Percentiles rank a stretch among this genome's conserved stretches.
Evolutionary conservation across 2,329 filamentous ascomycete genomes (phyloP).

Genomic region (Fusarium sp.): DNA sequence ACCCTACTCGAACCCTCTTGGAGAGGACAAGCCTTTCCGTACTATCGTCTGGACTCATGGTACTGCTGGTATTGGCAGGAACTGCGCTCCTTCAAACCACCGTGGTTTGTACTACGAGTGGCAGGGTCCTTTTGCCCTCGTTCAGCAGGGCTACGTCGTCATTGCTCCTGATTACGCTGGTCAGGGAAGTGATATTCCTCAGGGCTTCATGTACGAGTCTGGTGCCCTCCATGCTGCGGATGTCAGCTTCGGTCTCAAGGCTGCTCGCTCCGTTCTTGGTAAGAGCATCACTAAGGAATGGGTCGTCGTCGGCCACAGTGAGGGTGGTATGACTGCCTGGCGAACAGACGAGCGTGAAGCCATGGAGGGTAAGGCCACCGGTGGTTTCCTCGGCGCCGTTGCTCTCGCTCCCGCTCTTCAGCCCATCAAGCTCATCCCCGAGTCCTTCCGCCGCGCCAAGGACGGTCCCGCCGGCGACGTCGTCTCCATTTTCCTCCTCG

Average conservation of each 20-base stretch:
- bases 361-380: background rate
- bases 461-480: constrained; percentile 16
- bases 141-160: background rate
- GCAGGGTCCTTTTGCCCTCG: background rate
- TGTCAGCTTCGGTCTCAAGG: constrained; percentile 6
- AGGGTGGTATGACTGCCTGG: constrained; percentile 23
- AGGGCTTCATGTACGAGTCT: constrained; percentile 25
- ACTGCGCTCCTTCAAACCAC: constrained; percentile 23
- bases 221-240: constrained; percentile 17
- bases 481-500: constrained; percentile 14
- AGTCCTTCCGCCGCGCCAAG: constrained; percentile 15
- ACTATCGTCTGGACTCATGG: constrained; percentile 25
- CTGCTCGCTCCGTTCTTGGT: background rate
- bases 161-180: constrained; percentile 20
- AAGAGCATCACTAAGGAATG: constrained; percentile 12
- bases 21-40: constrained; percentile 13
- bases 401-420: constrained; percentile 10
- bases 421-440: constrained; percentile 18
- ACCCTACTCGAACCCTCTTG: constrained; percentile 18
- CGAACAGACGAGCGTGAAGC: constrained; percentile 16
- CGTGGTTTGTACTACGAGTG: constrained; percentile 11
- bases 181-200: constrained; percentile 14
- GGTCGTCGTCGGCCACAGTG: constrained; percentile 15
- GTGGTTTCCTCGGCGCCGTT: constrained; percentile 17
- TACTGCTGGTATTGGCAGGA: constrained; percentile 2